Conservation (phyloP, 2,329 filamentous ascomycete species). For the Penicillium polonicum region DNA sequence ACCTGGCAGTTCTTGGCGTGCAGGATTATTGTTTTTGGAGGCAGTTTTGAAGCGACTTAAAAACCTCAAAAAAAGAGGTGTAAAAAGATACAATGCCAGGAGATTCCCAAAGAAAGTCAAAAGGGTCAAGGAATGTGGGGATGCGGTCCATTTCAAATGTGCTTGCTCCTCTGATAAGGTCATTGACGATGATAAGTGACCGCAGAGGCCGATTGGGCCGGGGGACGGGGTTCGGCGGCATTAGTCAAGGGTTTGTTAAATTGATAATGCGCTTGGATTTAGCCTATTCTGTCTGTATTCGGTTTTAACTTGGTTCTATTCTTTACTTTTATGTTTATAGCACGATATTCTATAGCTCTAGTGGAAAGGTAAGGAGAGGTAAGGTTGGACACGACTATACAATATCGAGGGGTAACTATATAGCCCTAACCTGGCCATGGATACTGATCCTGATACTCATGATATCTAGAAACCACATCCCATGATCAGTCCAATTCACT, state of each 20-base stretch:
- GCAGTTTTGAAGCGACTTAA: neutral
- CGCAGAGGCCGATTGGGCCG: constrained; percentile 23
- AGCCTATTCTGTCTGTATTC: neutral
- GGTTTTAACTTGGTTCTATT: neutral
- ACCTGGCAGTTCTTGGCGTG: constrained; percentile 18
- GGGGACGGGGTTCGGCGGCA: constrained; percentile 11
- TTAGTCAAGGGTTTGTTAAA: constrained; percentile 24
- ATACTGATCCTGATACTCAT: neutral
- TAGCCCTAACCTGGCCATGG: neutral
- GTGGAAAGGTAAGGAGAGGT: neutral
- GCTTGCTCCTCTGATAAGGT: constrained; percentile 13
- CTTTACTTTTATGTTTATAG: neutral
- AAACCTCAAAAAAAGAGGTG: neutral
- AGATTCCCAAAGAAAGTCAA: neutral
- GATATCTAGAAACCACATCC: neutral
- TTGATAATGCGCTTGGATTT: constrained; percentile 5
- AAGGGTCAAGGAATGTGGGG: constrained; percentile 20
- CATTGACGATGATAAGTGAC: constrained; percentile 19
- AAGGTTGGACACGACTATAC: neutral
- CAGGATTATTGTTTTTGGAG: constrained; percentile 2
- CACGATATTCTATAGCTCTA: neutral
- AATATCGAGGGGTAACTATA: neutral
- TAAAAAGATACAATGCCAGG: neutral
- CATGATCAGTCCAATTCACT: constrained; percentile 1
- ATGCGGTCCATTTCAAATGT: constrained; percentile 13